These are phyloP conservation scores for Neophaeococcomyces aloes DNA, from an alignment of 2,329 filamentous ascomycete species.

Conservation along the genomic window DNA sequence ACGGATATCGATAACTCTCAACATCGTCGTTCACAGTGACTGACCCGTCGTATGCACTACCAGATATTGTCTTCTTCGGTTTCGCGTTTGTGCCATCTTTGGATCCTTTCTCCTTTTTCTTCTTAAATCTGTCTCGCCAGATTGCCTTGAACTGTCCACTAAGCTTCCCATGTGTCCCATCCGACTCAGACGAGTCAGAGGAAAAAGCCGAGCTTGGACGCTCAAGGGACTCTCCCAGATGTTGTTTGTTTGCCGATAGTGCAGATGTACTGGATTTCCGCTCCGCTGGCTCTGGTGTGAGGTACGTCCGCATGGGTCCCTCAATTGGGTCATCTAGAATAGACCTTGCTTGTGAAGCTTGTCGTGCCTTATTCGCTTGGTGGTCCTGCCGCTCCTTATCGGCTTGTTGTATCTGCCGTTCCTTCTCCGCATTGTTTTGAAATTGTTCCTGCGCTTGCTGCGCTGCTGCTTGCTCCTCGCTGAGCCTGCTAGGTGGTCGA, in stretches of 20 bases:
- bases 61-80: neutral
- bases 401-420: no score
- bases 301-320: constrained; percentile 4
- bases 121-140: constrained; percentile 1
- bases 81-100: neutral
- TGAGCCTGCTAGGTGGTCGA: constrained; percentile 10
- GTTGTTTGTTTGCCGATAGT: neutral
- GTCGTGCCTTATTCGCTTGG: no score
- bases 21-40: neutral
- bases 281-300: neutral
- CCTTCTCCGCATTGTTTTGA: neutral
- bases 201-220: constrained; percentile 1
- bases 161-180: neutral
- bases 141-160: constrained; percentile 2
- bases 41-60: neutral
- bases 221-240: neutral
- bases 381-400: no score
- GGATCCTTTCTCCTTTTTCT: neutral
- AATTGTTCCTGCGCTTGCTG: neutral
- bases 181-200: constrained; percentile 1
- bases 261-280: neutral
- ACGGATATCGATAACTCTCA: constrained; percentile 1
- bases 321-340: constrained; percentile 3
- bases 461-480: neutral
- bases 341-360: constrained; percentile 1